Conservation (phyloP, 2,329 filamentous ascomycete species). For the Talaromyces sp. region DNA sequence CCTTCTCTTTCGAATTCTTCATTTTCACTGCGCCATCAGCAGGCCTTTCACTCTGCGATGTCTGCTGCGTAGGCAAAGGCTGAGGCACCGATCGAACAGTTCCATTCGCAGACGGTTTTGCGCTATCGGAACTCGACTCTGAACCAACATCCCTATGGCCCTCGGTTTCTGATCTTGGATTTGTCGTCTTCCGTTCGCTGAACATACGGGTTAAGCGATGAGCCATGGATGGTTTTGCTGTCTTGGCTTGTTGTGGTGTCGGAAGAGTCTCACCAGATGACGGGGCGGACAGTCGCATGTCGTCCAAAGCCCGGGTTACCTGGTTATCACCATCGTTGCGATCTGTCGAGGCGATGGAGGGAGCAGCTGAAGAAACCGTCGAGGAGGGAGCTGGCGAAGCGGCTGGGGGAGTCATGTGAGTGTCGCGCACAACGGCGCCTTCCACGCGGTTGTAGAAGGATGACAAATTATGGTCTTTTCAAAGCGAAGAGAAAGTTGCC, state of each 20-base stretch:
- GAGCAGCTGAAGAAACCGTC: conserved; percentile 46
- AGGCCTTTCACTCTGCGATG: conserved; percentile 32
- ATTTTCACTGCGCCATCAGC: conserved; percentile 24
- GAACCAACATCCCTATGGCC: conserved; percentile 34
- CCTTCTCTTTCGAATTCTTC: conserved; percentile 40
- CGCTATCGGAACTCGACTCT: conserved; percentile 40
- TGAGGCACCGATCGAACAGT: conserved; percentile 31
- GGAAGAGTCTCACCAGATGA: conserved; percentile 38
- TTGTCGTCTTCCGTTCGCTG: conserved; percentile 39
- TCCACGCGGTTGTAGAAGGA: conserved; percentile 18
- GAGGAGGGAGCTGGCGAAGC: conserved; percentile 36
- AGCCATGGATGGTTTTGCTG: conserved; percentile 44
- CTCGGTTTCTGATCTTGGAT: conserved; percentile 20
- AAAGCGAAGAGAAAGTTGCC: neutral
- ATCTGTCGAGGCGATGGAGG: conserved; percentile 42
- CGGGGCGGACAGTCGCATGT: conserved; percentile 40
- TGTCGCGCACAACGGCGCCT: conserved; percentile 20
- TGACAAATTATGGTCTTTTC: neutral
- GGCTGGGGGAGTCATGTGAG: conserved; percentile 26
- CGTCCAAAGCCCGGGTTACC: conserved; percentile 47
- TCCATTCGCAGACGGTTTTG: conserved; percentile 34
- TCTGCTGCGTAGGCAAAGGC: conserved; percentile 34
- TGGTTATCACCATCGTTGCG: conserved; percentile 40
- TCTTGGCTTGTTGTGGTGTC: conserved; percentile 32
- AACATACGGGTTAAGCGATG: conserved; percentile 50